Conservation (phyloP, 2,329 filamentous ascomycete genomes). For the Leptographium procerum region DNA sequence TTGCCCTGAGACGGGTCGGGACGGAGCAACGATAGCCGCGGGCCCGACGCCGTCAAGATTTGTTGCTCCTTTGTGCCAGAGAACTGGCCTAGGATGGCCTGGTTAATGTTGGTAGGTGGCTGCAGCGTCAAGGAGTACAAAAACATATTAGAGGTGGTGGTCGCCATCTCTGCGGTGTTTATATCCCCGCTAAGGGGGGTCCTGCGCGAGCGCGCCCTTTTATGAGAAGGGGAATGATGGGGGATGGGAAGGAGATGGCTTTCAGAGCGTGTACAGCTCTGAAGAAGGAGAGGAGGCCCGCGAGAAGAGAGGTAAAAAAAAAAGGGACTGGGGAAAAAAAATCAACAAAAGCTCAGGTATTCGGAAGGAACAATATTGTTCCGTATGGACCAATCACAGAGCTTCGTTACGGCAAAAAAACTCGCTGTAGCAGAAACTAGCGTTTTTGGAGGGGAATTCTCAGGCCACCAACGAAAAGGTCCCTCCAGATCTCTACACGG, state of each 20-base stretch:
- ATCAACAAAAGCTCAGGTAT: conserved; percentile 7
- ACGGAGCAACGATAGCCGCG: conserved; percentile 75
- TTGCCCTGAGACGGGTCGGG: conserved; percentile 79
- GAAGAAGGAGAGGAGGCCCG: neutral
- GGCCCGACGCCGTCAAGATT: conserved; percentile 87
- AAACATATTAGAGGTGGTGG: conserved; percentile 87
- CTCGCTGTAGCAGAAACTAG: neutral
- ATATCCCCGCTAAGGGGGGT: conserved; percentile 25
- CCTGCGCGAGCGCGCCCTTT: conserved; percentile 24
- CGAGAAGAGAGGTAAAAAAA: neutral
- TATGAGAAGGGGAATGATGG: neutral
- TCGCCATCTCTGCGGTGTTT: conserved; percentile 62
- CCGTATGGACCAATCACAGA: conserved; percentile 9
- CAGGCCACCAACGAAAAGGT: conserved; percentile 4
- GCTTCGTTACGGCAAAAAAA: neutral
- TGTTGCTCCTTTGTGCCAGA: conserved; percentile 95
- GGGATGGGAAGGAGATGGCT: neutral
- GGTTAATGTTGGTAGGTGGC: conserved; percentile 76
- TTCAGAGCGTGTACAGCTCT: neutral
- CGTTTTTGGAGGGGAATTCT: neutral
- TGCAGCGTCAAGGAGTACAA: conserved; percentile 96
- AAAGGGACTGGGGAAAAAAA: conserved; percentile 5
- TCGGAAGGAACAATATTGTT: conserved; percentile 10
- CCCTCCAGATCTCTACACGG: neutral
- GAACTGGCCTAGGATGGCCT: conserved; percentile 91